Evolutionary conservation across 306 rosid species (phyloP).

Genomic region (Vachellia collinsii): DNA sequence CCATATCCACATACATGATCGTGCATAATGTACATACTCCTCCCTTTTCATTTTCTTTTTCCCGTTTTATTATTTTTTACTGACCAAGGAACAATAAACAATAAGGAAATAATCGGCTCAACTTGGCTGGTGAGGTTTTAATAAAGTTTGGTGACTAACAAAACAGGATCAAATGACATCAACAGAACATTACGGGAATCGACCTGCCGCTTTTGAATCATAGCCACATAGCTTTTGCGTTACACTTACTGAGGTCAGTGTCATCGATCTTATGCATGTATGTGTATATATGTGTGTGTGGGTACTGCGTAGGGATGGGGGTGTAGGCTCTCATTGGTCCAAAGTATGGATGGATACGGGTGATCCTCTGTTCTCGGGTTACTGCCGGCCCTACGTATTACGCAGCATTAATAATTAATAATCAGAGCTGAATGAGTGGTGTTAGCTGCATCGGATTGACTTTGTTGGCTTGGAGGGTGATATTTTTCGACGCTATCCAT

Average conservation of each 20-base stretch:
- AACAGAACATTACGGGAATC: slow-evolving; percentile 22
- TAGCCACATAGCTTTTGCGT: not conserved
- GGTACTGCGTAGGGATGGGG: not conserved
- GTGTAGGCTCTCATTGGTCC: not conserved
- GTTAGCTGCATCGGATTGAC: slow-evolving; percentile 35
- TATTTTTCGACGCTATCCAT: not conserved
- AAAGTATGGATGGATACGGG: not conserved
- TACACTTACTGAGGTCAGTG: not conserved
- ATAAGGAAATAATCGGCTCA: not conserved
- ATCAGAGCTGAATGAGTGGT: slow-evolving; percentile 3
- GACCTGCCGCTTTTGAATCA: slow-evolving; percentile 20
- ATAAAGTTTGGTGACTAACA: slow-evolving; percentile 38
- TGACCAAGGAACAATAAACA: not conserved
- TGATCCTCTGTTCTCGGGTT: not conserved
- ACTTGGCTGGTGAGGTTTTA: slow-evolving; percentile 37
- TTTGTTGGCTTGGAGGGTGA: not conserved
- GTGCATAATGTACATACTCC: not conserved
- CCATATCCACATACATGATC: not conserved
- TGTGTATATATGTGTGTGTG: not conserved
- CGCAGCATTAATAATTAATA: not conserved
- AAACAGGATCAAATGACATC: not conserved
- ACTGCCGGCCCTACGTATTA: slow-evolving; percentile 10
- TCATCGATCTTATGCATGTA: not conserved
- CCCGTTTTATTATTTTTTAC: not conserved
- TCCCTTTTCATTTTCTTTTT: not conserved